Conservation (phyloP, 139 green algal genomes). For the Asterochloris erici region DNA sequence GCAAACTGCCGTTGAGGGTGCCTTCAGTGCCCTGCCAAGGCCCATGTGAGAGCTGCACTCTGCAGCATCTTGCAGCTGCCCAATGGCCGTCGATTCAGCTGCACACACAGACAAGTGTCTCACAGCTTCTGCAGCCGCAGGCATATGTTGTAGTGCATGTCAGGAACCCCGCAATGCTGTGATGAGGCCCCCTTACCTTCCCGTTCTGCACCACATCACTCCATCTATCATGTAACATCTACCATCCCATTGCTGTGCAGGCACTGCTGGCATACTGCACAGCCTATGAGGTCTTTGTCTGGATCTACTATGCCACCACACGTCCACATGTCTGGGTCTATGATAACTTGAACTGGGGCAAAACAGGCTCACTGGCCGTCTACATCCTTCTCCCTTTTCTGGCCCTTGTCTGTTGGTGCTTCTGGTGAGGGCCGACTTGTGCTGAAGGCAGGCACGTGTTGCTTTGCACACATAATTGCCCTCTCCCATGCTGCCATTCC, state of each 20-base stretch:
- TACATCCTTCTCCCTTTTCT: neutral
- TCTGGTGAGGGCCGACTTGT: neutral
- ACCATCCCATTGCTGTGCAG: neutral
- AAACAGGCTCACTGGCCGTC: neutral
- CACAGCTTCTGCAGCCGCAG: no score
- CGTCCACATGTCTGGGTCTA: neutral
- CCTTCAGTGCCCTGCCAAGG: no score
- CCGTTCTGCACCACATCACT: no score
- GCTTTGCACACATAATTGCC: neutral
- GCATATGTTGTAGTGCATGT: no score
- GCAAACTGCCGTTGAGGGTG: no score
- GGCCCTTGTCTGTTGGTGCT: neutral
- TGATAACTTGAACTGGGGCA: constrained; percentile 1
- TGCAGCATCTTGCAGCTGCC: no score
- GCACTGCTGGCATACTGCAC: neutral
- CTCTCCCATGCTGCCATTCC: neutral
- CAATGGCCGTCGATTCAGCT: no score
- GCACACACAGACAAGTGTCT: no score
- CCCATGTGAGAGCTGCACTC: no score
- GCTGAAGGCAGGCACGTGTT: neutral
- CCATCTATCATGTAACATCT: neutral
- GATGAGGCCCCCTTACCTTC: no score
- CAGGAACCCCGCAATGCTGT: no score
- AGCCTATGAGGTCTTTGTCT: neutral
- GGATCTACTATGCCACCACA: neutral